Percentiles rank a stretch among this genome's conserved stretches.
These are phyloP conservation scores for Misopates orontium DNA, from an alignment of 257 asterid species.

Conservation along the genomic window DNA sequence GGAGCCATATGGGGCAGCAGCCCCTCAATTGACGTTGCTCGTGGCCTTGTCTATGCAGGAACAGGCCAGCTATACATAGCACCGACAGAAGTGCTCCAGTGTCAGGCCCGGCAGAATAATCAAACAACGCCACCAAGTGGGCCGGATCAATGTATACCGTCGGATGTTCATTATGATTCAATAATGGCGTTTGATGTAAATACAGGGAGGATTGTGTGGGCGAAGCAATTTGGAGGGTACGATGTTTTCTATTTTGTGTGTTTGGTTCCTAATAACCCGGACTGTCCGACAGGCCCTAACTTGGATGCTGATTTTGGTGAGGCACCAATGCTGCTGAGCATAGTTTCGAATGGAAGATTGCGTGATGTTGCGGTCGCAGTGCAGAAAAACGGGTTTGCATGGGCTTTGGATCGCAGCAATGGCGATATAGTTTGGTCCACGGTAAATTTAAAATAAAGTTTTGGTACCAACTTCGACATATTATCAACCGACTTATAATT, in stretches of 20 bases:
- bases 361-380: slow-evolving; percentile 68
- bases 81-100: slow-evolving; percentile 49
- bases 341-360: slow-evolving; percentile 30
- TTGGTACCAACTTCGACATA: too few relatives aligned
- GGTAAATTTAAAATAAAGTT: slow-evolving; percentile 19
- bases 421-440: slow-evolving; percentile 55
- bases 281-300: slow-evolving; percentile 71
- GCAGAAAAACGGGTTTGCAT: slow-evolving; percentile 72
- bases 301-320: slow-evolving; percentile 84
- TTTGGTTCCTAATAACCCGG: slow-evolving; percentile 60
- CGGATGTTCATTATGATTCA: slow-evolving; percentile 61
- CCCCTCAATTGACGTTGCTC: slow-evolving; percentile 54
- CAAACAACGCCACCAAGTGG: slow-evolving; percentile 38
- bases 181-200: slow-evolving; percentile 50
- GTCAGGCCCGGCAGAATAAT: slow-evolving; percentile 58
- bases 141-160: slow-evolving; percentile 52
- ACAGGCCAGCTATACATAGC: slow-evolving; percentile 72
- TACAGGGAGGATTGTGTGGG: slow-evolving; percentile 60
- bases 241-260: slow-evolving; percentile 66
- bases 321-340: slow-evolving; percentile 67
- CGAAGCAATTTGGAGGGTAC: slow-evolving; percentile 54
- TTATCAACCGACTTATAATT: too few relatives aligned
- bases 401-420: slow-evolving; percentile 61
- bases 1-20: slow-evolving; percentile 85
- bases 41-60: slow-evolving; percentile 51